Base-by-base conservation (phyloP, 2,329 filamentous ascomycete species). In the Curvularia lunata region DNA sequence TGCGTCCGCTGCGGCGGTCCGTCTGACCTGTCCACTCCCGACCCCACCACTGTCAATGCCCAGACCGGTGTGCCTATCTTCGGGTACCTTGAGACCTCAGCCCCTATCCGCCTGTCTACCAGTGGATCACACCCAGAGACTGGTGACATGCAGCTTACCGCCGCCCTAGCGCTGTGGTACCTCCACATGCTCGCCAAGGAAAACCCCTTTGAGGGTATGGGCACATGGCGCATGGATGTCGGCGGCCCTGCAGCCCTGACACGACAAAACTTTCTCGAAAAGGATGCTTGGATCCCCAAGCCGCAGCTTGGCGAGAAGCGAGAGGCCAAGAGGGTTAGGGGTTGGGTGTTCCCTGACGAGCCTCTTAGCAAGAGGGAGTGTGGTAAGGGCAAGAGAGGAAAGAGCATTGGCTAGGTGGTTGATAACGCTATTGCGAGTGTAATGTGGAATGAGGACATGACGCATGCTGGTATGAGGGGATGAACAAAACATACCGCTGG, bases 71-170 rank as follows among this genome's bases (percentile, higher is more conserved):
- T 83, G 40, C 93, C 93, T 0, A 88, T 92, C 74, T 97, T 97
- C 72, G 93, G 94, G n/a, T 91, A 88, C 76, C 82, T 97, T 5
- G 93, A 98, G 76, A 84, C 96, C 27, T 81, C 84, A 0, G 72
- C 83, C 0, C 81, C 86, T 0, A 84, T 88, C 52, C 78, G 82
- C 5, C 81, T 86, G 49, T 82, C 81, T 34, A 80, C 81, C 0
- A 46, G 75, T 59, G 61, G 74, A 38, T 27, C 65, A 3, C 63
- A 74, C 53, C 63, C 72, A 1, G 77, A 65, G 65, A 76, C 68
- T 30, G 77, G 73, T 5, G 78, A 79, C 46, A 75, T 81, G 5
- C 82, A 83, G 53, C 82, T 91, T 68, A 92, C 90, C 0, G 89
- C 89, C 12, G 86, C 87, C 60, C 82, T 93, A 7, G 90, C 90